Evolutionary conservation across 148 eudicot species (phyloP), one percentile per base, ranked within the genome.

Genomic region (Silene conica): DNA sequence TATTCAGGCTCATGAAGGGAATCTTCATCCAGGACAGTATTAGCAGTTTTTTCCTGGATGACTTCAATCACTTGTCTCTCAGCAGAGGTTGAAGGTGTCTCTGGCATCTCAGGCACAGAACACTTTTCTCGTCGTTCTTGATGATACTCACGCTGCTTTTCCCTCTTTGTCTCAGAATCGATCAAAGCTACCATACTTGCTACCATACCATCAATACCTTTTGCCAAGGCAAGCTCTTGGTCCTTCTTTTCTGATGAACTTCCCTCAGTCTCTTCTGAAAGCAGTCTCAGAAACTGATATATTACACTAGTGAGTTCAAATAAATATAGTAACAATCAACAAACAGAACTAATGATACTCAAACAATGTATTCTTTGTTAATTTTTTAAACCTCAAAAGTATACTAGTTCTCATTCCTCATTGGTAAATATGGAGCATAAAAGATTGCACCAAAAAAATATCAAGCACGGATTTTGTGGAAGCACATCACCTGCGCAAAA

Each of bases 261-360:
- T 22, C 83, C 85, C 54, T 80, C 80, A 55, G 76, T 83, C 77
- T 90, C 92, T 80, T 85, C 94, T 18, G 89, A 81, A 26, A 95
- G 92, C 76, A 92, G 61, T 78, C 92, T 92, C 80, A 92, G 75
- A 74, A 86, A 92, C 99, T 95, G 87, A 16, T 58, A 78, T 34
- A 76, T 57, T 19, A 79, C 46, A 59, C 28, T 66, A 48, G 72
- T 28, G 48, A 46, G 75, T 15, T 50, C 18, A 50, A 50, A 50
- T 12, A 9, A 50, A 50, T 50, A 50, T 46, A 43, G 64, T 21
- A 58, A 13, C 55, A 18, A 58, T 5, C 10, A 63, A 38, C 8
- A 21, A 26, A 66, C 20, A 68, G 61, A 31, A 41, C 18, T 7
- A 41, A 8, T 3, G 20, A 38, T 20, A 50, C 38, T 50, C 45